Conservation (phyloP, 768 basidiomycete species). For the Lactarius psammicola region DNA sequence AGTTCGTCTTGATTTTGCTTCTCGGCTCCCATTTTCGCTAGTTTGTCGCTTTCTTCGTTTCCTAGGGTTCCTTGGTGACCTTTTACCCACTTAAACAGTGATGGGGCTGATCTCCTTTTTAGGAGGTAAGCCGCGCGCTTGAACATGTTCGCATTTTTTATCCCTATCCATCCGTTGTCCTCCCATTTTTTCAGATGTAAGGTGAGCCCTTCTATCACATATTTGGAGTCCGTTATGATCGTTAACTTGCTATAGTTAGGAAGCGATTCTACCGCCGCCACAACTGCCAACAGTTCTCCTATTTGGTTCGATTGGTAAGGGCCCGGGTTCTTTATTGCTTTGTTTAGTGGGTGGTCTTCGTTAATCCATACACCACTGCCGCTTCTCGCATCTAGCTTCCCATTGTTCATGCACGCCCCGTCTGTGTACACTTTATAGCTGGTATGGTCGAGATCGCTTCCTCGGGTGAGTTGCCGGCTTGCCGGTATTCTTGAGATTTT, state of each 20-base stretch:
- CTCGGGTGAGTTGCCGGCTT: too few relatives aligned
- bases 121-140: not conserved
- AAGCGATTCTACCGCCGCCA: not conserved
- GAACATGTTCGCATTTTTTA: not conserved
- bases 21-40: not conserved
- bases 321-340: too few relatives aligned
- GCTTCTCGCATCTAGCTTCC: too few relatives aligned
- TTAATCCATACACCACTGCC: too few relatives aligned
- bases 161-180: slow-evolving; percentile 2
- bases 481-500: too few relatives aligned
- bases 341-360: too few relatives aligned
- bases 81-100: not conserved
- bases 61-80: not conserved
- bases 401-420: too few relatives aligned
- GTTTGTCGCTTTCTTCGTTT: not conserved
- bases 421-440: too few relatives aligned
- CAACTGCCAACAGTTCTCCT: not conserved
- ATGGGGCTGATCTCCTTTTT: not conserved
- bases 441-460: too few relatives aligned
- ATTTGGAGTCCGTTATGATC: not conserved
- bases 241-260: too few relatives aligned
- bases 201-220: not conserved
- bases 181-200: not conserved
- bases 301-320: too few relatives aligned
- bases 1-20: not conserved